phyloP scores from a whole-genome alignment of 805 yeast species.

The Saccharomycopsis javanensis region DNA sequence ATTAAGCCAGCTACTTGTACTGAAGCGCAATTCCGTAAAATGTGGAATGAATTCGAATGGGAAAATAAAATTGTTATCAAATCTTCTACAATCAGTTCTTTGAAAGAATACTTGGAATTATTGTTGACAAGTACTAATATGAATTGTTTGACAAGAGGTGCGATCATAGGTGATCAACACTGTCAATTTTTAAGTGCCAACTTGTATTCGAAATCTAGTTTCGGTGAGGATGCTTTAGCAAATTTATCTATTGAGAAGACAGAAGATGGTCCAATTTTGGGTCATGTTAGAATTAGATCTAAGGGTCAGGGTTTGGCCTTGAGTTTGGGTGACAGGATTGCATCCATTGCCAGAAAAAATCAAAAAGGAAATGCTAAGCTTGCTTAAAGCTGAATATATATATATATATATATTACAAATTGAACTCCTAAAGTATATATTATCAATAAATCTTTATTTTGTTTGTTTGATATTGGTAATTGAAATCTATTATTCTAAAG shows the following conservation, averaged over 20 bases:
- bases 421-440: neutral
- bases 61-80: constrained; percentile 92
- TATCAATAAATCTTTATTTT: neutral
- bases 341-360: constrained; percentile 59
- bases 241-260: constrained; percentile 86
- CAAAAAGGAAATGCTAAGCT: constrained; percentile 1
- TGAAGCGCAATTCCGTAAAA: constrained; percentile 82
- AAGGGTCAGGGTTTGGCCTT: constrained; percentile 97
- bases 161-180: constrained; percentile 68
- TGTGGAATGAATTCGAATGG: constrained; percentile 99
- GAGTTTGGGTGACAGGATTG: constrained; percentile 88
- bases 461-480: neutral
- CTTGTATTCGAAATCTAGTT: constrained; percentile 80
- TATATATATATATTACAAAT: too few relatives aligned
- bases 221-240: constrained; percentile 97
- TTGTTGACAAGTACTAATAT: constrained; percentile 80
- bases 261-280: constrained; percentile 65
- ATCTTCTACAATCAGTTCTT: constrained; percentile 44
- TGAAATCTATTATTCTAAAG: too few relatives aligned
- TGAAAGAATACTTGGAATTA: constrained; percentile 70
- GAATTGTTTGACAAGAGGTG: constrained; percentile 89
- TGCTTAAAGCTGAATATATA: neutral
- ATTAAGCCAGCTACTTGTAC: constrained; percentile 89
- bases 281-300: constrained; percentile 92
- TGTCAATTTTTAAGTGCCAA: constrained; percentile 92